phyloP scores from a whole-genome alignment of 2,329 filamentous ascomycete species.

The Verticillium dahliae region DNA sequence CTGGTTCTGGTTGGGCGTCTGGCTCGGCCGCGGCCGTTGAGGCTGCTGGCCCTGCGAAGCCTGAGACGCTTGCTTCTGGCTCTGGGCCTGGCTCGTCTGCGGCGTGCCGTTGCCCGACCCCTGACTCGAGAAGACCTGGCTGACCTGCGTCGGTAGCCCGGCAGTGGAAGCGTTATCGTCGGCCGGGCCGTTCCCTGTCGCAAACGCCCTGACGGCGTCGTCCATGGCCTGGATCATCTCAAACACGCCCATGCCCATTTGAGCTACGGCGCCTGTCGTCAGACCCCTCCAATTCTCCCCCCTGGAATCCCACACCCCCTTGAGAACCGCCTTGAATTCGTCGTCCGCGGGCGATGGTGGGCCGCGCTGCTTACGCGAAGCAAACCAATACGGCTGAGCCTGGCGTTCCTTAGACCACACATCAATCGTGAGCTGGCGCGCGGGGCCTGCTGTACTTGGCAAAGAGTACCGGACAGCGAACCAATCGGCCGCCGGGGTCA shows the following conservation, averaged over 20 bases:
- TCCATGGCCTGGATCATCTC: conserved; percentile 42
- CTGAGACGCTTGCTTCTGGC: conserved; percentile 1
- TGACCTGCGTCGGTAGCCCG: conserved; percentile 6
- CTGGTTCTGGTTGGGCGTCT: conserved; percentile 4
- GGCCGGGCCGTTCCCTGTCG: conserved; percentile 13
- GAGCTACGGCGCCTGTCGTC: conserved; percentile 37
- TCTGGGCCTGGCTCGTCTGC: conserved; percentile 6
- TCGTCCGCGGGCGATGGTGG: conserved; percentile 17
- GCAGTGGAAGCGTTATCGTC: conserved; percentile 4
- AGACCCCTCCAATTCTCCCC: conserved; percentile 43
- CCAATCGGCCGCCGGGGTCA: conserved; percentile 50
- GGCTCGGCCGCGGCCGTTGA: not conserved
- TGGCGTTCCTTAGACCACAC: conserved; percentile 42
- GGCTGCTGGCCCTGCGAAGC: not conserved
- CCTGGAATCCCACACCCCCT: conserved; percentile 35
- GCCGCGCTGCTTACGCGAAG: conserved; percentile 28
- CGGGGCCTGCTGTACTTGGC: conserved; percentile 15
- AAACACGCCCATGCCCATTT: conserved; percentile 30
- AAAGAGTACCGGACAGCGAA: conserved; percentile 49
- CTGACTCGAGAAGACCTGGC: conserved; percentile 10
- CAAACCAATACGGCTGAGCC: conserved; percentile 44
- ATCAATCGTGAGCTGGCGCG: conserved; percentile 39
- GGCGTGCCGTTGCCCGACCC: conserved; percentile 7
- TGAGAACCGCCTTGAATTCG: conserved; percentile 31
- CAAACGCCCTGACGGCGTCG: conserved; percentile 33